Evolutionary conservation across 139 green algal genomes (phyloP), one percentile per base, ranked within the genome.

Genomic region (Chlorella sorokiniana): DNA sequence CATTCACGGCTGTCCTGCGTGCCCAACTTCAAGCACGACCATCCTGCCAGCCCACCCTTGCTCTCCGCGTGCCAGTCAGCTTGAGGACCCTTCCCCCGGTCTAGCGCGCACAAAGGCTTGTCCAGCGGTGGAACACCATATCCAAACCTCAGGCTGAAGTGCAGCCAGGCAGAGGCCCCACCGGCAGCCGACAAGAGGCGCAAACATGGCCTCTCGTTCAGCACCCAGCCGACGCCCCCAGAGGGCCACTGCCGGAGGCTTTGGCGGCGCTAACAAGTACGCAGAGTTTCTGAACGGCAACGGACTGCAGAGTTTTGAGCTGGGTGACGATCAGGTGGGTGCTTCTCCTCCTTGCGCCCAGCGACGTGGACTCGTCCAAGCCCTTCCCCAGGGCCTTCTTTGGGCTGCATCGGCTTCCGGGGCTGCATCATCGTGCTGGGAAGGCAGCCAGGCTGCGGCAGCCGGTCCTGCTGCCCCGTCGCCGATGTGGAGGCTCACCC

Each of bases 261-360:
- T 65, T 65, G 56, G 56, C 6, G 22, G 18, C 18, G 6, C 16
- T 22, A 65, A 31, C 16, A n/a, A 29, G 56, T 65, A 65, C 22
- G 23, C 56, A 31, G 56, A 65, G 18, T 65, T 65, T 31, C 29
- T 65, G 18, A 65, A 65, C 56, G 56, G 56, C 16, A 65, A 31
- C 23, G 23, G 23, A 6, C 18, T n/a, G 23, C 48, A 56, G 48
- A 16, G 48, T 16, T 56, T 25, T 16, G 56, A 65, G 56, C 56
- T 65, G 56, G n/a, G 56, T 22, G 56, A 65, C 56, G 56, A 65
- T 65, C 56, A 65, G 56, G 56, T 65, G 16, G 56, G 56, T 65
- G 56, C 23, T n/a, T 22, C 16, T 22, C 6, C 18, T 22, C n/a
- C 23, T 65, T 65, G 56, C 56, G n/a, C 31, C 31, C 59, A 37